Evolutionary conservation across 352 stramenopile genomes (phyloP).

Genomic region (Pythium phragmitis): DNA sequence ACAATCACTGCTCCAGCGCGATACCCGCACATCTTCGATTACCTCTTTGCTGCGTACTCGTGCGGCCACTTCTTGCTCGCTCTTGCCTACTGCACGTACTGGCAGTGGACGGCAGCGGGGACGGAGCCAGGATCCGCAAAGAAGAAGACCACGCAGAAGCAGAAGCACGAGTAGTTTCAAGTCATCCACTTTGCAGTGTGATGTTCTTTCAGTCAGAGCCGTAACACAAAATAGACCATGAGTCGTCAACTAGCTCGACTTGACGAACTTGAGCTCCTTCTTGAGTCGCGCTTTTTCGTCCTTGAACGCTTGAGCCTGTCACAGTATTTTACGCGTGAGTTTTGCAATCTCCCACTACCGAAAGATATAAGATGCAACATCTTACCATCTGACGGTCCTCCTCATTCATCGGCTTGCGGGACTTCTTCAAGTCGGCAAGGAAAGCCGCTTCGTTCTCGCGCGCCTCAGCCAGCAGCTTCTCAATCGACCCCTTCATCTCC

Average conservation of each 20-base stretch:
- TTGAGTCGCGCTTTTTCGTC: slow-evolving; percentile 84
- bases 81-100: slow-evolving; percentile 80
- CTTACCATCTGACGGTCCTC: slow-evolving; percentile 83
- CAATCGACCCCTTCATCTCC: slow-evolving; percentile 73
- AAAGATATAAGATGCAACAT: neutral
- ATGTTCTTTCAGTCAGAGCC: neutral
- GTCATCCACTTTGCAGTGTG: neutral
- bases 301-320: slow-evolving; percentile 78
- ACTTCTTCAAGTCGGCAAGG: slow-evolving; percentile 74
- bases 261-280: slow-evolving; percentile 81
- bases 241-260: slow-evolving; percentile 29
- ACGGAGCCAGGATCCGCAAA: slow-evolving; percentile 3
- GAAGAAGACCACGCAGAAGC: slow-evolving; percentile 5
- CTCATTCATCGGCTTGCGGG: slow-evolving; percentile 37
- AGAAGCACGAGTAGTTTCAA: neutral
- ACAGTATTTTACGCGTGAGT: neutral
- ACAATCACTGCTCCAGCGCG: slow-evolving; percentile 44
- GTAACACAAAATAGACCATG: no score
- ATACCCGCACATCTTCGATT: slow-evolving; percentile 87
- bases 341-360: neutral
- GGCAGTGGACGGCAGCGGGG: slow-evolving; percentile 63
- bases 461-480: slow-evolving; percentile 72
- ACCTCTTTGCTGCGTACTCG: slow-evolving; percentile 79
- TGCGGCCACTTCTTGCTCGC: slow-evolving; percentile 73
- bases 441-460: slow-evolving; percentile 81